phyloP scores from a whole-genome alignment of 2,329 filamentous ascomycete genomes.

The Alternaria brassicicola region DNA sequence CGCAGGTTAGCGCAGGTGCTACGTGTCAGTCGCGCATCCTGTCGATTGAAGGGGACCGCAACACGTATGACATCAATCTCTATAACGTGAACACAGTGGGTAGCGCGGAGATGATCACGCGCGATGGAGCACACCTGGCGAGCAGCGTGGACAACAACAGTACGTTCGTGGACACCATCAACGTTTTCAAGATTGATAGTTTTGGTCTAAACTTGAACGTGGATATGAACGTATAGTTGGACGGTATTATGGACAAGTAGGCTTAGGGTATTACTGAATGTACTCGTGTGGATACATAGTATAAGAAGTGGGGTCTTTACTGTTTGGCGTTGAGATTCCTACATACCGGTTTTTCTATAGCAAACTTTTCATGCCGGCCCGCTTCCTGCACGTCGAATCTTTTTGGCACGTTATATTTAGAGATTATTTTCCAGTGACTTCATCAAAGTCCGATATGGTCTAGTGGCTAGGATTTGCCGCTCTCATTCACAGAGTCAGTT shows the following conservation, averaged over 20 bases:
- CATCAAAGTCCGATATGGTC: slow-evolving; percentile 1
- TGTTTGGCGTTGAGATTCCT: neutral
- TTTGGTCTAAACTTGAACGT: slow-evolving; percentile 9
- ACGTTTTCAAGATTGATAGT: slow-evolving; percentile 35
- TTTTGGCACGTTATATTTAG: neutral
- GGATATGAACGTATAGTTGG: neutral
- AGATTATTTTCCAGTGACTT: no score
- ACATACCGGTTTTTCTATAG: neutral
- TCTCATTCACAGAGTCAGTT: slow-evolving; percentile 3
- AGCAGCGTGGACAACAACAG: slow-evolving; percentile 56
- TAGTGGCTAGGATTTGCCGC: slow-evolving; percentile 5
- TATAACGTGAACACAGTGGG: slow-evolving; percentile 59
- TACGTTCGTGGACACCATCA: slow-evolving; percentile 49
- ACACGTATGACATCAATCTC: slow-evolving; percentile 44
- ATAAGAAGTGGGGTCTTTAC: neutral
- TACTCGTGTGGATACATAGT: neutral
- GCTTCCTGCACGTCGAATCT: neutral
- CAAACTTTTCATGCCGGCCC: neutral
- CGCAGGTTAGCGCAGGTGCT: slow-evolving; percentile 31
- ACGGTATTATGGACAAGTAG: neutral
- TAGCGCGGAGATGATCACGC: slow-evolving; percentile 53
- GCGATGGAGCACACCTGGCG: slow-evolving; percentile 53
- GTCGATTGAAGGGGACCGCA: slow-evolving; percentile 51
- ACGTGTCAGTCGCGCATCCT: slow-evolving; percentile 59
- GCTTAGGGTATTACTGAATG: neutral